Evolutionary conservation across 2,329 filamentous ascomycete genomes (phyloP), one percentile per base, ranked within the genome.

Genomic region (Talaromyces sp.): DNA sequence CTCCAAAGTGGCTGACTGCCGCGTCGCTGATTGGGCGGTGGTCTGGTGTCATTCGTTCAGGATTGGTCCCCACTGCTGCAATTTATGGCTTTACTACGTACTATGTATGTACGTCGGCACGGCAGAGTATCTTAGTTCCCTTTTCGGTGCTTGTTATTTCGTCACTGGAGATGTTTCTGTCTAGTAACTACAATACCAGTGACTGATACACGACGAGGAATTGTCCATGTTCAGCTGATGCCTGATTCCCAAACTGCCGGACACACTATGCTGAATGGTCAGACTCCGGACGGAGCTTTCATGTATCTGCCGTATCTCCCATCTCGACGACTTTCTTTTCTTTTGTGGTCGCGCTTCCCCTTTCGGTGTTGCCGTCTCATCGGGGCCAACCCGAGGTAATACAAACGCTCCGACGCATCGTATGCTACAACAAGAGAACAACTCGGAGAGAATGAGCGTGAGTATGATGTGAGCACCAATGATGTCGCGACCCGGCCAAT

Each of bases 1-100:
- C 17, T 22, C 4, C 10, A 37, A 37, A 19, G 60, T 62, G 60
- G 60, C 60, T 52, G 41, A 17, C 37, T 45, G 56, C n/a, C 13
- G 35, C 2, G 10, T n/a, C 7, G 5, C 33, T 43, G 35, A 62
- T 62, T 62, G 60, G 60, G 2, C 2, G 1, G 6, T 27, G 27
- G n/a, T 31, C 41, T 47, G 57, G 41, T 43, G 57, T 64, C 52
- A 31, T 50, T 64, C 43, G 57, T 64, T 39, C 35, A 35, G 62
- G 62, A 64, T 64, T 64, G 39, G 22, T 59, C 54, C 35, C 62
- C 62, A 59, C 43, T 54, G 25, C 27, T 39, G 56, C 56, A 50
- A 43, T 19, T 43, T 31, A 31, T 31, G 27, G 27, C 27, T 31
- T 31, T 31, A 31, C 27, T 31, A 31, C 27, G 27, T 31, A 31